Evolutionary conservation across 768 basidiomycete genomes (phyloP), one percentile per base, ranked within the genome.

Genomic region (Psilocybe azurescens): DNA sequence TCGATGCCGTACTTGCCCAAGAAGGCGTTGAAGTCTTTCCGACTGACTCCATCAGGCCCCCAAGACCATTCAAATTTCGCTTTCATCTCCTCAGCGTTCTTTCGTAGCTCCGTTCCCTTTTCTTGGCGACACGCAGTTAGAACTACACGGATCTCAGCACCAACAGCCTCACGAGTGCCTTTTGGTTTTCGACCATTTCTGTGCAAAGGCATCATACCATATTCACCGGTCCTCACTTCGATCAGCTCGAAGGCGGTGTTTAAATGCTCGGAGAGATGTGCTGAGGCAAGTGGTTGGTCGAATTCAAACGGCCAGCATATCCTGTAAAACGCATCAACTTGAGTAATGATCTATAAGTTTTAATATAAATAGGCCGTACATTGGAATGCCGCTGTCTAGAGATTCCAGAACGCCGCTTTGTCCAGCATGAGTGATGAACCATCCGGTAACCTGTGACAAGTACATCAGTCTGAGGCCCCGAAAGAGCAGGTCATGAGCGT

Each of bases 351-450:
- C 29, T 28, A 13, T 0, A 30, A 28, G 7, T 20, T 30, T 44
- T 14, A 1, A 33, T 36, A 36, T 36, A 7, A 36, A 11, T 36
- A 14, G 14, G 14, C 28, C 64, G 39, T 24, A 65, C 64, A 61
- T 18, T 20, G 64, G 64, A 47, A 58, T 51, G 14, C 64, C 64
- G 16, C 59, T 36, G 14, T 38, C 64, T 3, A 65, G 53, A 6
- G 64, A 57, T 18, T 65, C 60, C 18, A 56, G 44, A 18, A 65
- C 53, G 28, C 64, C 55, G 7, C 53, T 59, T 11, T 65, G 59
- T 14, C 64, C 64, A 14, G 60, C 50, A 38, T 65, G 64, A 14
- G 60, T 58, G 11, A 65, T 48, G 53, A 65, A 65, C 59, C 59
- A 65, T 38, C 64, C 60, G n/a, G 60, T 59, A 6, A 60, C 64